Evolutionary conservation across 345 rosid genomes (phyloP).

Genomic region (Mangifera indica): DNA sequence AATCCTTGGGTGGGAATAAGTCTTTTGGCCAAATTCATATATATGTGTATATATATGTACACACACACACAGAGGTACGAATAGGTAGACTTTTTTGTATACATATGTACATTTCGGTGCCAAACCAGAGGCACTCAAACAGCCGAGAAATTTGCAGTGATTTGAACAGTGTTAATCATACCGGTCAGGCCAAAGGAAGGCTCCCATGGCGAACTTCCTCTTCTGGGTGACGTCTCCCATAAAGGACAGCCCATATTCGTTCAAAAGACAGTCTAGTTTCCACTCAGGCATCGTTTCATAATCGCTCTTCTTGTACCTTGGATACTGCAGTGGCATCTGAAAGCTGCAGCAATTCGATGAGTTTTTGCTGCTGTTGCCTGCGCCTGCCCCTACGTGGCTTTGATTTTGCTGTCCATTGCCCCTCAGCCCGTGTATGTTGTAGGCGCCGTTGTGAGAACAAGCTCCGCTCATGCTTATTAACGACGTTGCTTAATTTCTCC

Average conservation of each 20-base stretch:
- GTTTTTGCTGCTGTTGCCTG: too few species aligned
- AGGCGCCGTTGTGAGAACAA: not conserved
- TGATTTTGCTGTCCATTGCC: slow-evolving; percentile 15
- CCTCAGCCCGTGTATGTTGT: slow-evolving; percentile 3
- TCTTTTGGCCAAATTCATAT: too few species aligned
- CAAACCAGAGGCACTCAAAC: too few species aligned
- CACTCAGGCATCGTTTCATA: slow-evolving; percentile 55
- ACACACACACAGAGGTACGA: too few species aligned
- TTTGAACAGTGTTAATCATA: not conserved
- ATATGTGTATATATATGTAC: too few species aligned
- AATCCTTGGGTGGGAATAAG: too few species aligned
- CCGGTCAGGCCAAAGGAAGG: slow-evolving; percentile 50
- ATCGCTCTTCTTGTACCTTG: slow-evolving; percentile 41
- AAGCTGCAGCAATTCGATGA: too few species aligned
- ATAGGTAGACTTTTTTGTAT: too few species aligned
- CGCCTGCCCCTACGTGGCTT: too few species aligned
- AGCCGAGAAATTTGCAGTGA: too few species aligned
- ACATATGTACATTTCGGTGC: too few species aligned
- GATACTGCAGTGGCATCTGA: slow-evolving; percentile 62
- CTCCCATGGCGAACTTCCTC: slow-evolving; percentile 54
- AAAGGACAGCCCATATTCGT: slow-evolving; percentile 42
- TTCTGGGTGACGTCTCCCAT: slow-evolving; percentile 45
- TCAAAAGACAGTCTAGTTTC: slow-evolving; percentile 46
- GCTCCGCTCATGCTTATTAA: slow-evolving; percentile 23
- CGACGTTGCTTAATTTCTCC: not conserved